These are phyloP conservation scores for Oenanthe javanica DNA, from an alignment of 140 eudicot genomes.

Conservation along the genomic window DNA sequence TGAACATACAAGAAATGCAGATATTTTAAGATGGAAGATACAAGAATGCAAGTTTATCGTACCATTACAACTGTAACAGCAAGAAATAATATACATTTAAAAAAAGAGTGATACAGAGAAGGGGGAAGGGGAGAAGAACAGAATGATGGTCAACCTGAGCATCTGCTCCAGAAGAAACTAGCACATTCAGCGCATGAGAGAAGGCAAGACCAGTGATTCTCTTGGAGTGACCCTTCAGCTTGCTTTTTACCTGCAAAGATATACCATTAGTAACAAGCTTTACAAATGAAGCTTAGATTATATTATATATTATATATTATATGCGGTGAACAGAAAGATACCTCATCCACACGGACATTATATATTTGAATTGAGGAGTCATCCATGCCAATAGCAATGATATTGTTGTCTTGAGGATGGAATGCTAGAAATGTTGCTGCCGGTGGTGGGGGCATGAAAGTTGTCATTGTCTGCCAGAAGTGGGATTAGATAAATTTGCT, in stretches of 20 bases:
- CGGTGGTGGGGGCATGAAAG: constrained; percentile 95
- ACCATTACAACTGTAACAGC: constrained; percentile 2
- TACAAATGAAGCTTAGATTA: neutral
- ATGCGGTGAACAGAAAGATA: constrained; percentile 17
- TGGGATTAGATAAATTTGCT: constrained; percentile 6
- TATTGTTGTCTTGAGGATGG: constrained; percentile 92
- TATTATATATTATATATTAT: too few relatives aligned
- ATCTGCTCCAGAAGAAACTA: constrained; percentile 94
- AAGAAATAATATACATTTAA: neutral
- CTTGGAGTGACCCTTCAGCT: constrained; percentile 89
- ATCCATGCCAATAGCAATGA: constrained; percentile 94
- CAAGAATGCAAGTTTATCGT: neutral
- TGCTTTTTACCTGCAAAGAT: constrained; percentile 73
- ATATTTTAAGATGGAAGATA: neutral
- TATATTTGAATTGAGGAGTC: constrained; percentile 87
- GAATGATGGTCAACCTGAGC: constrained; percentile 54
- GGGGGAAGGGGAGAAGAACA: neutral
- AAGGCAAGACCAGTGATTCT: constrained; percentile 92
- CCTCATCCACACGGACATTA: constrained; percentile 94
- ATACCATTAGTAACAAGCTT: neutral
- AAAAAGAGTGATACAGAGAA: neutral
- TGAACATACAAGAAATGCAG: neutral
- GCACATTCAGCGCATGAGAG: constrained; percentile 64
- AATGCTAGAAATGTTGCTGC: constrained; percentile 93
- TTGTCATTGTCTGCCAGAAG: constrained; percentile 67